Percentiles rank a stretch among this genome's conserved stretches.
phyloP scores from a whole-genome alignment of 202 grass and related monocot species.

The Digitaria exilis region DNA sequence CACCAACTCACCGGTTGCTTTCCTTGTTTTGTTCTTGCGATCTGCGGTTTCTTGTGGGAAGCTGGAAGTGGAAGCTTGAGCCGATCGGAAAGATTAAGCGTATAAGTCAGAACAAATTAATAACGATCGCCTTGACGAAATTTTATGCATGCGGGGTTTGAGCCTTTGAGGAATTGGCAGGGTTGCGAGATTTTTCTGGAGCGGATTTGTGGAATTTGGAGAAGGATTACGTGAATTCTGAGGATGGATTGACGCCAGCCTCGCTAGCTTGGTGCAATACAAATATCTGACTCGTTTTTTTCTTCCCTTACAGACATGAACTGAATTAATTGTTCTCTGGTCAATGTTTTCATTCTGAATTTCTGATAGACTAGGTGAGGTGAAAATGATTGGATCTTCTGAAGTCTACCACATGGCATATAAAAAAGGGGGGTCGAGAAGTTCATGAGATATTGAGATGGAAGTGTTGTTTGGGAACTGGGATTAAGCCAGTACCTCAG shows the following conservation, averaged over 20 bases:
- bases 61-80: neutral
- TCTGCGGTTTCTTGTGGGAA: slow-evolving; percentile 6
- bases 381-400: slow-evolving; percentile 31
- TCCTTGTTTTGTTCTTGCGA: neutral
- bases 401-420: neutral
- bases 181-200: neutral
- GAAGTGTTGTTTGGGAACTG: neutral
- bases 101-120: slow-evolving; percentile 17
- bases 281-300: neutral
- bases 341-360: neutral
- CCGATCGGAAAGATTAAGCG: neutral
- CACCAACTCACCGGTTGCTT: neutral
- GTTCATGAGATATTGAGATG: neutral
- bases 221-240: slow-evolving; percentile 23
- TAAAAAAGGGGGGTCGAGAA: neutral
- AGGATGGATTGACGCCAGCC: slow-evolving; percentile 17
- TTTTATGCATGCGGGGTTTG: neutral
- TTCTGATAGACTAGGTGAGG: neutral
- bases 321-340: neutral
- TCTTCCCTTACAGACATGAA: neutral
- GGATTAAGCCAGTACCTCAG: neutral
- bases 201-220: neutral
- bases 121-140: neutral
- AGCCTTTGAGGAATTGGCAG: neutral
- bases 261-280: neutral